Base-by-base conservation (phyloP, 768 basidiomycete genomes). In the Guyanaporus albipodus region DNA sequence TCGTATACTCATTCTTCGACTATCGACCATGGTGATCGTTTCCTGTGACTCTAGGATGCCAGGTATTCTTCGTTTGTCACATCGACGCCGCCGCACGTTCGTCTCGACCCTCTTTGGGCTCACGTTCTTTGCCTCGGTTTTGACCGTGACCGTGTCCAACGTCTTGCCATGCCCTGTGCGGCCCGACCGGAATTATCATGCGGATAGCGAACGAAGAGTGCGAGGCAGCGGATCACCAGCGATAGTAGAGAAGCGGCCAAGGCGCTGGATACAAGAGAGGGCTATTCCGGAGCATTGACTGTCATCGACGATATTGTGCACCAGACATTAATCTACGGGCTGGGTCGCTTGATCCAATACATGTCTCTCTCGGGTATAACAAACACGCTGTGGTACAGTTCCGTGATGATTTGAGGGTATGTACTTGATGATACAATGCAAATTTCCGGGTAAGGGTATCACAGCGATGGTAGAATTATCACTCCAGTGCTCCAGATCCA, bases 251-350 rank as follows among this genome's bases (percentile, higher is more conserved):
- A 87, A 80, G 68, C 70, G 76, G 42, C 83, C 85, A 11, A 75
- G 79, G 57, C 75, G 85, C 53, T 91, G 89, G 89, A 90, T 91
- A 61, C 84, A 89, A 67, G 89, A 91, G 67, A 85, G 68, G 52
- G 35, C 31, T 37, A 44, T 57, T 28, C 27, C 55, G 15, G 57
- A 57, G 33, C 50, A 33, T 46, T 60, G 38, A 55, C 19, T 14
- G 12, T 46, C 45, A 35, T 9, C 35, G 36, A 42, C 34, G 22
- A 22, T 36, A 33, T n/a, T n/a, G n/a, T 44, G 33, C 32, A 29
- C 35, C 19, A 33, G 27, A 10, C 43, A 37, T 53, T 28, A 36
- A 45, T 49, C 12, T 28, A 39, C 17, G 10, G 37, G 26, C 26
- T 36, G 45, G 17, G 28, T 44, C 28, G 27, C 23, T 41, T 38